These are phyloP conservation scores for Teunomyces aglyptinius DNA, from an alignment of 805 yeast species.

Conservation along the genomic window DNA sequence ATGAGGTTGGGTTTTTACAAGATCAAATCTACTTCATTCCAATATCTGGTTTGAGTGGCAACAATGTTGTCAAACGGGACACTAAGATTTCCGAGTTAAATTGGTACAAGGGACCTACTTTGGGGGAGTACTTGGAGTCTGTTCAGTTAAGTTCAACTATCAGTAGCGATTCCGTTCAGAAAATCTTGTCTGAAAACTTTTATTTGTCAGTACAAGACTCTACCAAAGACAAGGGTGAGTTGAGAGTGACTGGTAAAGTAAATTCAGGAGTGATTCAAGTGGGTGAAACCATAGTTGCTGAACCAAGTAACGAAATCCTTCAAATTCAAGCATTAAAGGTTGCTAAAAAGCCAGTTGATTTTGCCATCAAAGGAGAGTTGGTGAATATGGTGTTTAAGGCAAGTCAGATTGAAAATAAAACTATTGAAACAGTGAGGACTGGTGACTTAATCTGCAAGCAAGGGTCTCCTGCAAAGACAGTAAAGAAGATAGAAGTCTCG, in stretches of 20 bases:
- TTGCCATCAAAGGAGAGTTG: slow-evolving; percentile 59
- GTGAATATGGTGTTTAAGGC: slow-evolving; percentile 48
- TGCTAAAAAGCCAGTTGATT: slow-evolving; percentile 43
- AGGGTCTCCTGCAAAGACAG: slow-evolving; percentile 24
- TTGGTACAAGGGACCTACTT: slow-evolving; percentile 50
- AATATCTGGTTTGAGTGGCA: slow-evolving; percentile 67
- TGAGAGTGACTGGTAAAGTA: slow-evolving; percentile 62
- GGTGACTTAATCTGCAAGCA: slow-evolving; percentile 51
- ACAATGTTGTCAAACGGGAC: slow-evolving; percentile 54
- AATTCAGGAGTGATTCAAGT: slow-evolving; percentile 66
- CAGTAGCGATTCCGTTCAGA: slow-evolving; percentile 11
- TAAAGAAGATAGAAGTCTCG: slow-evolving; percentile 25
- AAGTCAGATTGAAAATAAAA: slow-evolving; percentile 46
- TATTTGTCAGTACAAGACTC: slow-evolving; percentile 65
- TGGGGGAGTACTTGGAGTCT: slow-evolving; percentile 41
- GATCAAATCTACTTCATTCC: slow-evolving; percentile 56
- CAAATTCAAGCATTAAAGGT: slow-evolving; percentile 41
- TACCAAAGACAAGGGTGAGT: slow-evolving; percentile 44
- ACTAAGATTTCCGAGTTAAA: slow-evolving; percentile 25
- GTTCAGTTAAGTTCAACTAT: slow-evolving; percentile 16
- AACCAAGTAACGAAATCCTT: slow-evolving; percentile 49
- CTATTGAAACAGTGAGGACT: slow-evolving; percentile 55
- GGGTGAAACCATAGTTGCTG: slow-evolving; percentile 61
- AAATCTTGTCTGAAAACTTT: slow-evolving; percentile 43
- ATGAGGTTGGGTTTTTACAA: slow-evolving; percentile 48